Base-by-base conservation (phyloP, 1,284 basidiomycete genomes). In the Tremellales sp. region DNA sequence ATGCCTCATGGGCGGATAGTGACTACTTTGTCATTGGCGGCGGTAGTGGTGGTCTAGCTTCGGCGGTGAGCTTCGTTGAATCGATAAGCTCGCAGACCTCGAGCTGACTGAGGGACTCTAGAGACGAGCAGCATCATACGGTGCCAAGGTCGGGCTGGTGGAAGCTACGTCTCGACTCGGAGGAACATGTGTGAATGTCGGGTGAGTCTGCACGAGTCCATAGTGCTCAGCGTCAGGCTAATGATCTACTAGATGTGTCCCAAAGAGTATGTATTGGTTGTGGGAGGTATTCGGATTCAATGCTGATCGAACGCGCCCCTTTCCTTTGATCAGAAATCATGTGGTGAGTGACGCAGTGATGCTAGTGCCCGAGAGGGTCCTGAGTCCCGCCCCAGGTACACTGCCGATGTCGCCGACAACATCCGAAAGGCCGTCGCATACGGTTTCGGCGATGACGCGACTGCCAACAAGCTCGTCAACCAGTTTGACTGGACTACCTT, bases 81-180 rank as follows among this genome's bases (percentile, higher is more conserved):
- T 19, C 26, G n/a, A 25, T 21, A 12, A 8, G 8, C 9, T 39
- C 19, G 18, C 24, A 13, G 14, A 25, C 3, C 6, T 13, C 7
- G 18, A 16, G 1, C 3, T 22, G 22, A 38, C 9, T 5, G 5
- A 6, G 16, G 25, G 5, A 21, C 9, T 36, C 8, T 62, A 88
- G 88, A 80, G 91, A 54, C 82, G 95, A 48, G 93, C 93, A 12
- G 87, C 86, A n/a, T 79, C 79, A 19, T 94, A 97, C 71, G 93
- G 94, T 43, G 89, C 87, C 67, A 97, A 94, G 72, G 90, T 91
- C 40, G 91, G 88, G 10, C 76, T 97, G 21, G 83, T 97, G 27
- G 94, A 99, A 71, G 79, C 78, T 40, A 81, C 82, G 7, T 80
- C 81, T 18, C 72, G 79, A 32, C 80, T 94, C 5, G 95, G 95